A percentile compares a stretch with the other conserved stretches of the same genome.
These are phyloP conservation scores for Alternaria gansuensis DNA, from an alignment of 2,329 filamentous ascomycete genomes.

Conservation along the genomic window DNA sequence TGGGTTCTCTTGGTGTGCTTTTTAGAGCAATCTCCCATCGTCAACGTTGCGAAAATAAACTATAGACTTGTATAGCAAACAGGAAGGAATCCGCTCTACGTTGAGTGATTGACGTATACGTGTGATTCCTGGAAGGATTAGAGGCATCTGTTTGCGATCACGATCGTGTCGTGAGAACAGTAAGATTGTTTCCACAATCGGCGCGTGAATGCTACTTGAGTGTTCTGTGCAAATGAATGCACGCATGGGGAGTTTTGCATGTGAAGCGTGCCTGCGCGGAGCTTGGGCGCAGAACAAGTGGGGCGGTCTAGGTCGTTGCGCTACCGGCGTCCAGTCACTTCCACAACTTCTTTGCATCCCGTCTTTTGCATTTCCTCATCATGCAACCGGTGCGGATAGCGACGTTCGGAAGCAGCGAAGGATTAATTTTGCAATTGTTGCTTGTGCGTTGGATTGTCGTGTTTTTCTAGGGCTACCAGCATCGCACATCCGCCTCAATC, in stretches of 20 bases:
- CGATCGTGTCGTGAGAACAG: not conserved
- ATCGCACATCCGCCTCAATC: constrained; percentile 4
- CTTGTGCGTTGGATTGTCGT: not conserved
- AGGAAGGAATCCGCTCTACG: too few species aligned
- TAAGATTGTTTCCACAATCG: not conserved
- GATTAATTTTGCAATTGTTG: not conserved
- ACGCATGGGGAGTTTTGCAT: not conserved
- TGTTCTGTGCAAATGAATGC: not conserved
- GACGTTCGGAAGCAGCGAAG: not conserved
- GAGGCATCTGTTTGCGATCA: too few species aligned
- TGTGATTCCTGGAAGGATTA: too few species aligned
- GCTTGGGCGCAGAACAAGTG: constrained; percentile 10
- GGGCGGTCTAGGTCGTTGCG: constrained; percentile 1
- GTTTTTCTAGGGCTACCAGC: not conserved
- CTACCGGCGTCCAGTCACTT: constrained; percentile 18
- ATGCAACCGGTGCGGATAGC: not conserved
- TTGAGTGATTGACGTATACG: too few species aligned
- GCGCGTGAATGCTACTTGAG: not conserved
- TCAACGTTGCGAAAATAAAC: not conserved
- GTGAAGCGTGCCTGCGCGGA: constrained; percentile 7
- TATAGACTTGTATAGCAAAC: not conserved
- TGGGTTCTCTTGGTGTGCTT: not conserved
- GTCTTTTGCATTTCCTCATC: constrained; percentile 4
- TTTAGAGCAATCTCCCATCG: not conserved
- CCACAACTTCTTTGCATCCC: constrained; percentile 15